Evolutionary conservation across 768 basidiomycete genomes (phyloP).

Genomic region (Obba rivulosa): DNA sequence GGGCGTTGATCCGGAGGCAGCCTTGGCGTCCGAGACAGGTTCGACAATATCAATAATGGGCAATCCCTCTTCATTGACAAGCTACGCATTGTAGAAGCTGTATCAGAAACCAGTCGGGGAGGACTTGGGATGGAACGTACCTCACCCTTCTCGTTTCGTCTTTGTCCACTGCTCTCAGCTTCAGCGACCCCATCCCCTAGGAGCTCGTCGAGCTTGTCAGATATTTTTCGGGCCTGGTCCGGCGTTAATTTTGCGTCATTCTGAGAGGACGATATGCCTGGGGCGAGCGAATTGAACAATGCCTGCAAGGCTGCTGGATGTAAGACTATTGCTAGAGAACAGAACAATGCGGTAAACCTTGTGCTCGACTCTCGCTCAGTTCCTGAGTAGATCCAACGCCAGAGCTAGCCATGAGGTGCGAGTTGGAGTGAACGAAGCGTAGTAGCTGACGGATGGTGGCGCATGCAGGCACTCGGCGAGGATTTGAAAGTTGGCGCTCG

Average conservation of each 20-base stretch:
- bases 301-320: constrained; percentile 32
- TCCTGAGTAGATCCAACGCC: constrained; percentile 12
- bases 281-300: constrained; percentile 32
- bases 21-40: constrained; percentile 31
- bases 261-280: constrained; percentile 9
- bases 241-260: constrained; percentile 29
- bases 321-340: not conserved
- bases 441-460: too few species aligned
- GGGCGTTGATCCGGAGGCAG: constrained; percentile 4
- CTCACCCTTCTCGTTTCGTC: constrained; percentile 54
- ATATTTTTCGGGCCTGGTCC: constrained; percentile 48
- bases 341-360: constrained; percentile 24
- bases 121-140: constrained; percentile 35
- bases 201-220: constrained; percentile 56
- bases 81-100: constrained; percentile 29
- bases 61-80: constrained; percentile 71
- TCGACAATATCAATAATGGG: constrained; percentile 78
- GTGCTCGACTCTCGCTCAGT: constrained; percentile 26
- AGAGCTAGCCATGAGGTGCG: constrained; percentile 6
- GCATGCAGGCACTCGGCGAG: too few species aligned
- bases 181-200: constrained; percentile 37
- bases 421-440: not conserved
- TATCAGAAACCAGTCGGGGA: constrained; percentile 7
- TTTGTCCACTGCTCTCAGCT: constrained; percentile 17
- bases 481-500: constrained; percentile 5